Evolutionary conservation across 805 yeast species (phyloP).

Genomic region (Myxozyma sirexii): DNA sequence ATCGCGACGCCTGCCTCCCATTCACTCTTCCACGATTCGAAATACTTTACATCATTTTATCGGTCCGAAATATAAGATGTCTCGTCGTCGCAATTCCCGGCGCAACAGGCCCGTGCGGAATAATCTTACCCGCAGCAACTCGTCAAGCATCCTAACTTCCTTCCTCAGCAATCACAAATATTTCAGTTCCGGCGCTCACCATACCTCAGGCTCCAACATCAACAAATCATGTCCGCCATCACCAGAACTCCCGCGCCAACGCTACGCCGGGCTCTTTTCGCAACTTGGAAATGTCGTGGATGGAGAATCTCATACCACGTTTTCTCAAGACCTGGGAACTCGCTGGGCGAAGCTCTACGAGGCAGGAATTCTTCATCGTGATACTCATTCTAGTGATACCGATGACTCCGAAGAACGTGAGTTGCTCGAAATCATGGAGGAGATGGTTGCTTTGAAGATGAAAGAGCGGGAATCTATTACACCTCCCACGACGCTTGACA

Average conservation of each 20-base stretch:
- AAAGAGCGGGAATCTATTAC: neutral
- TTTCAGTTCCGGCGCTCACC: neutral
- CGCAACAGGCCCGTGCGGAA: neutral
- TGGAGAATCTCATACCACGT: no score
- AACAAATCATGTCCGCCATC: conserved; percentile 1
- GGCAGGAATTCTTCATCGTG: neutral
- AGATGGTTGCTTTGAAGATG: neutral
- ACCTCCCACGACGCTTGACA: neutral
- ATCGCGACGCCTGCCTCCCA: no score
- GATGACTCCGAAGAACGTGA: neutral
- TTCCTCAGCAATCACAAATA: neutral
- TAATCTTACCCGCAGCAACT: neutral
- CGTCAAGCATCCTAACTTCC: neutral
- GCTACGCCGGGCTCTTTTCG: neutral
- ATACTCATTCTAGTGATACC: neutral
- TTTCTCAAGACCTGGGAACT: no score
- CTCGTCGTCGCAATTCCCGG: neutral
- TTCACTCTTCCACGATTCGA: no score
- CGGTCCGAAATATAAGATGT: neutral
- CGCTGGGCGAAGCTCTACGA: no score
- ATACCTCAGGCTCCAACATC: neutral
- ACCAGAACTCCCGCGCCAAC: neutral
- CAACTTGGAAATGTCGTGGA: no score
- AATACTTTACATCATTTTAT: no score
- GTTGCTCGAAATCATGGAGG: neutral